Conservation (phyloP, 2,329 filamentous ascomycete species). For the Hymenoscyphus repandus region DNA sequence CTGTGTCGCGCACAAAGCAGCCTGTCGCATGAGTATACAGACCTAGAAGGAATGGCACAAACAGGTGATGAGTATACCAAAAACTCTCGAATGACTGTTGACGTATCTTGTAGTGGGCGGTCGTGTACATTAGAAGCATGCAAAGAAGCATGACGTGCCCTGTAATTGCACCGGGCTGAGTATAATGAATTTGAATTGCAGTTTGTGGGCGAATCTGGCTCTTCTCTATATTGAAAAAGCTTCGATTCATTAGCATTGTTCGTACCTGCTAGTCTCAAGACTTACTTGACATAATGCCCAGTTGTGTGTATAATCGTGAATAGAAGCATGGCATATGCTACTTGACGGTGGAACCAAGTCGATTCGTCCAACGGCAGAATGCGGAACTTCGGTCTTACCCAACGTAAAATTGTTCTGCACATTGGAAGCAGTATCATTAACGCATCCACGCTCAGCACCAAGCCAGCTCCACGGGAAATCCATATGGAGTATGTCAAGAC, state of each 20-base stretch:
- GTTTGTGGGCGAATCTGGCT: constrained; percentile 73
- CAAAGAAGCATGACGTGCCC: constrained; percentile 98
- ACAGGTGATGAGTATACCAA: constrained; percentile 99
- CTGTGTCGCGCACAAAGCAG: constrained; percentile 88
- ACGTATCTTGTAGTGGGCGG: constrained; percentile 84
- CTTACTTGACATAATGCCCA: constrained; percentile 90
- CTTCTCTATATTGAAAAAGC: constrained; percentile 92
- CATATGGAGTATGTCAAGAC: constrained; percentile 82
- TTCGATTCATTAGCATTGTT: constrained; percentile 34
- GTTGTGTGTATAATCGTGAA: constrained; percentile 74
- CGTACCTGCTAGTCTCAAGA: constrained; percentile 11
- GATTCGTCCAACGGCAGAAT: constrained; percentile 95
- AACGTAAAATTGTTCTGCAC: constrained; percentile 83
- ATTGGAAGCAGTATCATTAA: constrained; percentile 89
- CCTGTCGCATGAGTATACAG: constrained; percentile 95
- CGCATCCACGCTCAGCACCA: constrained; percentile 78
- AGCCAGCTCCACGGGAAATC: constrained; percentile 88
- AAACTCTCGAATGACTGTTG: constrained; percentile 98
- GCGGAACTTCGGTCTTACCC: constrained; percentile 77
- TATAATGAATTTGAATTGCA: constrained; percentile 88
- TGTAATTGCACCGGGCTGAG: constrained; percentile 82
- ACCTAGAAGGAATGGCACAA: constrained; percentile 87
- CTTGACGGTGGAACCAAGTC: constrained; percentile 92
- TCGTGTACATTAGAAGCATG: constrained; percentile 98
- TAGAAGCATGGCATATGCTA: constrained; percentile 81